Evolutionary conservation across 2,329 filamentous ascomycete species (phyloP).

Genomic region (Lachnellula occidentalis): DNA sequence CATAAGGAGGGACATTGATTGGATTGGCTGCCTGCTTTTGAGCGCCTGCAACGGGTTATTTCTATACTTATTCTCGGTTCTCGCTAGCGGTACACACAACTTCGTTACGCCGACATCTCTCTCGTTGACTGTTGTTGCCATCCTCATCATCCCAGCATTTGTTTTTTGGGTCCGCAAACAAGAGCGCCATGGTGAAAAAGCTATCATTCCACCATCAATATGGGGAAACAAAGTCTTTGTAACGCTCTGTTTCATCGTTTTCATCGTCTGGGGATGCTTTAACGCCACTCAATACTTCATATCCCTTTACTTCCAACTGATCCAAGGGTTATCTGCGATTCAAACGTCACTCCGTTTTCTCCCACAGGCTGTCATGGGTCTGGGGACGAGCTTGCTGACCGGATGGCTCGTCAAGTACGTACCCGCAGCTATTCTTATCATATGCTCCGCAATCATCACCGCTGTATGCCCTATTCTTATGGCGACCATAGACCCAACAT

Average conservation of each 20-base stretch:
- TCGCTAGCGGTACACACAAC: constrained; percentile 10
- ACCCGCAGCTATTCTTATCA: constrained; percentile 38
- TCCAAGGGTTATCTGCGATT: constrained; percentile 15
- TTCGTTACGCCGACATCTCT: constrained; percentile 23
- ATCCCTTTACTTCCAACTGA: constrained; percentile 25
- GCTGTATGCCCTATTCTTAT: constrained; percentile 39
- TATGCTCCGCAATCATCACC: constrained; percentile 33
- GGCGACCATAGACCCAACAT: constrained; percentile 39
- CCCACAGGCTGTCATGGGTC: constrained; percentile 35
- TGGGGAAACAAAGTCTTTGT: constrained; percentile 32
- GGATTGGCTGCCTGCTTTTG: constrained; percentile 44
- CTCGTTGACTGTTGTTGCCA: constrained; percentile 26
- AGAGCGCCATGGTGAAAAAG: constrained; percentile 21
- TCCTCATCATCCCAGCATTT: constrained; percentile 28
- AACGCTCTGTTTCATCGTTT: constrained; percentile 30
- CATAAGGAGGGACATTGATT: constrained; percentile 42
- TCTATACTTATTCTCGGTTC: constrained; percentile 37
- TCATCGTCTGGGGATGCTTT: constrained; percentile 30
- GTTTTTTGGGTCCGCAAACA: constrained; percentile 25
- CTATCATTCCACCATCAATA: constrained; percentile 33
- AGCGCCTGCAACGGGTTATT: constrained; percentile 43
- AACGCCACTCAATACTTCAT: constrained; percentile 27
- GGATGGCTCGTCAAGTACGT: constrained; percentile 42
- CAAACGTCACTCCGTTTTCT: constrained; percentile 36
- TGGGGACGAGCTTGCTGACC: constrained; percentile 39